A percentile compares a stretch with the other conserved stretches of the same genome.
phyloP scores from a whole-genome alignment of 106 monocot genomes.

The Acanthochlamys bracteata region DNA sequence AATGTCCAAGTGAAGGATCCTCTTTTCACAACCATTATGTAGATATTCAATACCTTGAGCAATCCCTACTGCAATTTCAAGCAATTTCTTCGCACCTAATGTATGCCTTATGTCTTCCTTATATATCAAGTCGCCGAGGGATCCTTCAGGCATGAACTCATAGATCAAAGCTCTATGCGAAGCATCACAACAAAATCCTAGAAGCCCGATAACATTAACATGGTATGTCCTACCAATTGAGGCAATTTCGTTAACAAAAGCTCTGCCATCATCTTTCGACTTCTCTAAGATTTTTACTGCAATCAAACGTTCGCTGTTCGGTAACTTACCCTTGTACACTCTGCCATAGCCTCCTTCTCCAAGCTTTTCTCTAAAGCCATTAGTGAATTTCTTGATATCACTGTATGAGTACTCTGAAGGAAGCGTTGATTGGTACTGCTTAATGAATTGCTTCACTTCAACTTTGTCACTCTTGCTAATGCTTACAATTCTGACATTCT shows the following conservation, averaged over 20 bases:
- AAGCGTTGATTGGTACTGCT: slow-evolving; percentile 6
- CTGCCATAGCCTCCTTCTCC: slow-evolving; percentile 10
- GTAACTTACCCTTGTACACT: slow-evolving; percentile 10
- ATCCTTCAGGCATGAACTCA: slow-evolving; percentile 16
- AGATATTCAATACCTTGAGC: slow-evolving; percentile 15
- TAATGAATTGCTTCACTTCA: slow-evolving; percentile 10
- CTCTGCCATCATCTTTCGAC: slow-evolving; percentile 2
- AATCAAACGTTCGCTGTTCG: slow-evolving; percentile 2
- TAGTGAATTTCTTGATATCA: slow-evolving; percentile 11
- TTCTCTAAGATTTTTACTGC: slow-evolving; percentile 9
- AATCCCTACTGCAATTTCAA: slow-evolving; percentile 8
- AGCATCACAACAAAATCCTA: slow-evolving; percentile 13
- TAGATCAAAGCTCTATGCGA: slow-evolving; percentile 7
- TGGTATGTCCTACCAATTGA: slow-evolving; percentile 15
- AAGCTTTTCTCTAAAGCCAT: slow-evolving; percentile 5
- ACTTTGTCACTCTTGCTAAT: background rate
- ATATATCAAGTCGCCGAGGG: background rate
- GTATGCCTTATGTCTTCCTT: background rate
- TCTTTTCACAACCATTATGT: slow-evolving; percentile 18
- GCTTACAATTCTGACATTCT: background rate
- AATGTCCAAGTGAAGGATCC: slow-evolving; percentile 18
- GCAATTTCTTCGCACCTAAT: background rate
- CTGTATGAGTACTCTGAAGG: slow-evolving; percentile 5
- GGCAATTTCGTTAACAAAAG: slow-evolving; percentile 12
- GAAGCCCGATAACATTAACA: slow-evolving; percentile 6